These are phyloP conservation scores for Pseudomassariella vexata DNA, from an alignment of 2,329 filamentous ascomycete species.

Conservation along the genomic window DNA sequence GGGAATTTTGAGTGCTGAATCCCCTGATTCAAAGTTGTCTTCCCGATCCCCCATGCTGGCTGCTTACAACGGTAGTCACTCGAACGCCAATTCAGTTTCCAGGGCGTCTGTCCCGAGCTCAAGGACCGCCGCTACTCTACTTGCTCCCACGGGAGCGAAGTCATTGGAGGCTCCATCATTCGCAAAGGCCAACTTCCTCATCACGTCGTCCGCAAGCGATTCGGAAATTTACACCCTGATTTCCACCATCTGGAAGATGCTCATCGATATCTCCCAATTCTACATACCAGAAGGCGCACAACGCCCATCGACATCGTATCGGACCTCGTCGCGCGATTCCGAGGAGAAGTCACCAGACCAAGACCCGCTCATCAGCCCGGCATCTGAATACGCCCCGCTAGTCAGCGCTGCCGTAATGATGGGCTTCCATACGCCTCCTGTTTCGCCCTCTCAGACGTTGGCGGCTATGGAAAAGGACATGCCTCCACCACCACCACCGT, in stretches of 20 bases:
- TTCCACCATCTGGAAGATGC: slow-evolving; percentile 42
- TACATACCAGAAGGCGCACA: slow-evolving; percentile 35
- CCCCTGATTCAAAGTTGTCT: slow-evolving; percentile 22
- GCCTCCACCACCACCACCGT: too few species aligned
- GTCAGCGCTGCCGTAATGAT: slow-evolving; percentile 17
- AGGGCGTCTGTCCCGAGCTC: slow-evolving; percentile 16
- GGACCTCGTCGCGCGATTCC: slow-evolving; percentile 1
- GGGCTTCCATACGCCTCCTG: slow-evolving; percentile 12
- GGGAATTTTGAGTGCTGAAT: slow-evolving; percentile 44
- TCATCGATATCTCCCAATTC: slow-evolving; percentile 37
- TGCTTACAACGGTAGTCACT: slow-evolving; percentile 9
- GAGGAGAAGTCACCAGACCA: slow-evolving; percentile 5
- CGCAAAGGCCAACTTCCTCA: slow-evolving; percentile 50
- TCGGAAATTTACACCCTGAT: slow-evolving; percentile 50
- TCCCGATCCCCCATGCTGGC: slow-evolving; percentile 8
- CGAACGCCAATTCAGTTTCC: slow-evolving; percentile 19
- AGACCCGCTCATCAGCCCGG: slow-evolving; percentile 12
- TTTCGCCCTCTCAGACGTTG: slow-evolving; percentile 7
- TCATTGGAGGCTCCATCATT: slow-evolving; percentile 25
- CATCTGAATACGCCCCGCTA: slow-evolving; percentile 15
- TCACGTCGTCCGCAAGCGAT: slow-evolving; percentile 49
- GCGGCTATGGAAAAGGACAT: neutral
- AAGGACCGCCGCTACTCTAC: slow-evolving; percentile 8
- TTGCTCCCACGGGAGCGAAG: slow-evolving; percentile 7
- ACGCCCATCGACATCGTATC: slow-evolving; percentile 1